Conservation (phyloP, 345 rosid genomes). For the Eucalyptus globulus region DNA sequence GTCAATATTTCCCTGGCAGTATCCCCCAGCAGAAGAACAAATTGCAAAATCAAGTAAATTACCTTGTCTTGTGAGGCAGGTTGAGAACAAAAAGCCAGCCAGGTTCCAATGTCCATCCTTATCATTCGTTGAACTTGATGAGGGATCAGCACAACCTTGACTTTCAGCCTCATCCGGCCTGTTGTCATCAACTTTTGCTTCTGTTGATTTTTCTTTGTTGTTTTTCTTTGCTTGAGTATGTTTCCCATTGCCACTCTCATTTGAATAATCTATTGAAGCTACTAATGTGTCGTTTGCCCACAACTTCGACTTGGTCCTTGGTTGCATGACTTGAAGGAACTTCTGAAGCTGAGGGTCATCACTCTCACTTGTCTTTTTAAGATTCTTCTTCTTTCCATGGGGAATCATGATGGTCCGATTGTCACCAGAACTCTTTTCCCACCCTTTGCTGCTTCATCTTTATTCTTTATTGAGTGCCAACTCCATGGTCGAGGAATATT, state of each 20-base stretch:
- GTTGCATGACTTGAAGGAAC: slow-evolving; percentile 81
- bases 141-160: slow-evolving; percentile 9
- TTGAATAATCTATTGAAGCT: slow-evolving; percentile 10
- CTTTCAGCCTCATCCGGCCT: slow-evolving; percentile 8
- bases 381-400: slow-evolving; percentile 15
- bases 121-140: slow-evolving; percentile 16
- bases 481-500: slow-evolving; percentile 83
- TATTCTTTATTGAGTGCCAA: slow-evolving; percentile 48
- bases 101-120: slow-evolving; percentile 23
- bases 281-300: slow-evolving; percentile 66
- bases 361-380: slow-evolving; percentile 11
- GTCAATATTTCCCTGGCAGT: neutral
- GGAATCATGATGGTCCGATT: neutral
- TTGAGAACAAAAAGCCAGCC: slow-evolving; percentile 84
- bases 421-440: neutral
- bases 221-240: slow-evolving; percentile 11
- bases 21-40: neutral
- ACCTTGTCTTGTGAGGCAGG: slow-evolving; percentile 74
- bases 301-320: slow-evolving; percentile 53
- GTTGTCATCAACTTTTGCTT: neutral
- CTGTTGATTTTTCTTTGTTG: slow-evolving; percentile 1
- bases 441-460: slow-evolving; percentile 7
- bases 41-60: neutral
- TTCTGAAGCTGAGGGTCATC: slow-evolving; percentile 47
- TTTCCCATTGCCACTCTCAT: slow-evolving; percentile 1